phyloP scores from a whole-genome alignment of 164 flowering plant genomes.

The Berberis vulgaris region DNA sequence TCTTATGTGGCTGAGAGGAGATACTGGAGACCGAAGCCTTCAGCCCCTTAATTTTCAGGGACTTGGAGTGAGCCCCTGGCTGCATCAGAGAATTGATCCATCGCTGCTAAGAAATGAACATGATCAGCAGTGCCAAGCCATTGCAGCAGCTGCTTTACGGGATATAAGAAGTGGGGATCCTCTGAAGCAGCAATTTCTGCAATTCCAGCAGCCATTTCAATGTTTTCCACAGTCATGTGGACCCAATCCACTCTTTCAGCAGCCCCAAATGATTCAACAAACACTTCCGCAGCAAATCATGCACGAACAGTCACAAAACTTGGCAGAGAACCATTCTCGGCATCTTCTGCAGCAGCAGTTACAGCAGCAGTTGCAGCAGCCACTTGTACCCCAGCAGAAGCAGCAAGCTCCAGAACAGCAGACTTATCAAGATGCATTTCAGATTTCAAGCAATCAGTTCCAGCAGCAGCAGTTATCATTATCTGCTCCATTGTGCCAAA shows the following conservation, averaged over 20 bases:
- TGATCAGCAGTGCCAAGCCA: constrained; percentile 59
- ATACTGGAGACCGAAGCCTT: constrained; percentile 46
- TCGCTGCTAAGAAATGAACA: constrained; percentile 37
- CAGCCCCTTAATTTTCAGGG: constrained; percentile 49
- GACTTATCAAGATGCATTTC: constrained; percentile 36
- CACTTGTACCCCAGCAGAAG: constrained; percentile 28
- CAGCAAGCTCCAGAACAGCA: constrained; percentile 20
- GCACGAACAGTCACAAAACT: constrained; percentile 36
- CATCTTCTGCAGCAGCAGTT: constrained; percentile 39
- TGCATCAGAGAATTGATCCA: constrained; percentile 64
- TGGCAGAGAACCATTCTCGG: constrained; percentile 28
- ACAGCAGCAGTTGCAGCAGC: constrained; percentile 30
- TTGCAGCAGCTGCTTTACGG: constrained; percentile 51
- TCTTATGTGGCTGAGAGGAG: constrained; percentile 67
- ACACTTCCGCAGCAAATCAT: constrained; percentile 31
- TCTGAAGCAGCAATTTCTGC: constrained; percentile 50
- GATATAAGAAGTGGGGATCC: constrained; percentile 50
- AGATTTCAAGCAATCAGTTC: constrained; percentile 36
- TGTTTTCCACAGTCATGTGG: constrained; percentile 38
- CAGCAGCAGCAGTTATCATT: constrained; percentile 43
- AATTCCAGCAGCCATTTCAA: constrained; percentile 54
- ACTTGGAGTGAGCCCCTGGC: constrained; percentile 52
- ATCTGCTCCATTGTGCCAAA: constrained; percentile 37
- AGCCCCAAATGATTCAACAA: constrained; percentile 41
- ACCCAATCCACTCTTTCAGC: constrained; percentile 33